These are phyloP conservation scores for Boletus tomentosulus DNA, from an alignment of 768 basidiomycete genomes.

Conservation along the genomic window DNA sequence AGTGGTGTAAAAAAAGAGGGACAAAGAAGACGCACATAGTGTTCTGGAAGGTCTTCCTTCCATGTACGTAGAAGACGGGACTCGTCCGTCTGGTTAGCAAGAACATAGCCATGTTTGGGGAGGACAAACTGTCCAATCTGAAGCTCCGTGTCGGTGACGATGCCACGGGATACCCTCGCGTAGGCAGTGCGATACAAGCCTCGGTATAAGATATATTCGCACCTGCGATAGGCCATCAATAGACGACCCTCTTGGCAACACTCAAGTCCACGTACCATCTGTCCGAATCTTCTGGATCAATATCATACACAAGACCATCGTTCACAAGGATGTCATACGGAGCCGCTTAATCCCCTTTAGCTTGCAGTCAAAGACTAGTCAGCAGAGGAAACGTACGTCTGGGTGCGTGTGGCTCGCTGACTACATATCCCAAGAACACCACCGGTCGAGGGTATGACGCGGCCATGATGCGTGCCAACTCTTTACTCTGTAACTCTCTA, in stretches of 20 bases:
- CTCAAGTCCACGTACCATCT: slow-evolving; percentile 50
- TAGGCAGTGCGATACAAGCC: slow-evolving; percentile 78
- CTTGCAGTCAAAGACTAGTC: background rate
- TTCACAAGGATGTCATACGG: slow-evolving; percentile 73
- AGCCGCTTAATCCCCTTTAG: slow-evolving; percentile 43
- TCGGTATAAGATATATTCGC: slow-evolving; percentile 87
- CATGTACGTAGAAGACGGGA: slow-evolving; percentile 64
- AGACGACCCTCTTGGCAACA: background rate
- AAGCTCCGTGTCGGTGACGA: slow-evolving; percentile 86
- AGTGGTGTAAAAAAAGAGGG: background rate
- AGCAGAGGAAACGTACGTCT: slow-evolving; percentile 47
- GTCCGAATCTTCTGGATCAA: slow-evolving; percentile 67
- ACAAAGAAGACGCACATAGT: slow-evolving; percentile 47
- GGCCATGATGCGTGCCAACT: slow-evolving; percentile 76
- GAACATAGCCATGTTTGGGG: slow-evolving; percentile 51
- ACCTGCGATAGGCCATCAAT: slow-evolving; percentile 44
- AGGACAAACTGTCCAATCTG: slow-evolving; percentile 85
- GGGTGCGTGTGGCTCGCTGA: slow-evolving; percentile 59
- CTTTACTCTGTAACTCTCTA: slow-evolving; percentile 78
- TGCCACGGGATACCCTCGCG: slow-evolving; percentile 75
- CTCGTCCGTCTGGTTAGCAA: slow-evolving; percentile 54
- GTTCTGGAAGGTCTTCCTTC: slow-evolving; percentile 62
- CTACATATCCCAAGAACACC: slow-evolving; percentile 79
- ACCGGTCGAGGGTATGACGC: slow-evolving; percentile 65
- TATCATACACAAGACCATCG: slow-evolving; percentile 79